These are phyloP conservation scores for Pythium dissotocum DNA, from an alignment of 352 stramenopile genomes.

Conservation along the genomic window DNA sequence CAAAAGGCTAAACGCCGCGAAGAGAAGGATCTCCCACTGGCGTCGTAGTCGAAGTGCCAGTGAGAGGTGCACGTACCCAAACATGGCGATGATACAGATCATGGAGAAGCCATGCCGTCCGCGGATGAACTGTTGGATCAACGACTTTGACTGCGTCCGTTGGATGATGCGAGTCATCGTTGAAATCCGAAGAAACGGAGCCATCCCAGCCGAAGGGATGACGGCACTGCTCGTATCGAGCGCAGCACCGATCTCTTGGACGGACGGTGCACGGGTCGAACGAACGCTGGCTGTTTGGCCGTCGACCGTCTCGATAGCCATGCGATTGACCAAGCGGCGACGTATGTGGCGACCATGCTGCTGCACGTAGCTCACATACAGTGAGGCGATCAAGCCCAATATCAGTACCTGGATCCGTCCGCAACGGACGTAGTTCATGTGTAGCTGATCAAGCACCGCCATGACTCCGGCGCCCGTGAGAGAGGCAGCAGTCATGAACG, in stretches of 20 bases:
- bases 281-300: background rate
- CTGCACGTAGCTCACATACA: conserved; percentile 14
- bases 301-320: background rate
- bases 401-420: conserved; percentile 3
- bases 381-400: background rate
- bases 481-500: background rate
- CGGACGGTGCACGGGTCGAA: background rate
- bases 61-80: conserved; percentile 32
- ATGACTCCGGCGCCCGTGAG: background rate
- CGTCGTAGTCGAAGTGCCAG: conserved; percentile 18
- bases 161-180: conserved; percentile 17
- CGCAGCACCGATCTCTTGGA: conserved; percentile 10
- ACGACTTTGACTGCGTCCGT: conserved; percentile 6
- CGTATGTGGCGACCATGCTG: background rate
- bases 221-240: conserved; percentile 9
- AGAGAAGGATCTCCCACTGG: conserved; percentile 33
- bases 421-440: background rate
- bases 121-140: conserved; percentile 14
- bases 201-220: background rate
- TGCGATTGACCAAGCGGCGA: background rate
- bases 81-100: conserved; percentile 19
- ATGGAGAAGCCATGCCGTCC: conserved; percentile 15
- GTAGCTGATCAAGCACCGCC: background rate
- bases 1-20: conserved; percentile 28
- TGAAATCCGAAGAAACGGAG: conserved; percentile 10